phyloP scores from a whole-genome alignment of 495 filamentous ascomycete species.

The Aspergillus cavernicola region DNA sequence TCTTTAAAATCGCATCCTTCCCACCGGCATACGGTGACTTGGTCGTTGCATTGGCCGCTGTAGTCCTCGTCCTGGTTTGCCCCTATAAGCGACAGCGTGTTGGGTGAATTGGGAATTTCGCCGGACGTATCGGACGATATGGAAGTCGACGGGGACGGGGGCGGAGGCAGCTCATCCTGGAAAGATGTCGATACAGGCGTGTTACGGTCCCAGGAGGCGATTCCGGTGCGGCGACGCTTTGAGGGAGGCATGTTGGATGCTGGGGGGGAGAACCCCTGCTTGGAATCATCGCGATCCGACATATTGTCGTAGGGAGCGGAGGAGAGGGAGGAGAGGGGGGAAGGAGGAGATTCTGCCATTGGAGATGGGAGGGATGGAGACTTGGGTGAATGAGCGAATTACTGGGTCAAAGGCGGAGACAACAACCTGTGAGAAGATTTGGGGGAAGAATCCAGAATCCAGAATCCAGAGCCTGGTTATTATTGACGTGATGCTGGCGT shows the following conservation, averaged over 20 bases:
- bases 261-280: constrained; percentile 42
- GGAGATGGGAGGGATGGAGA: not conserved
- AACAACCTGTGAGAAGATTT: not conserved
- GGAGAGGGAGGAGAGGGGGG: constrained; percentile 44
- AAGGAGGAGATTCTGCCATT: constrained; percentile 46
- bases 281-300: constrained; percentile 47
- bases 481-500: constrained; percentile 11
- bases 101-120: constrained; percentile 58
- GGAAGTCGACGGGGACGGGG: constrained; percentile 45
- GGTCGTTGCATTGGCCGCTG: constrained; percentile 70
- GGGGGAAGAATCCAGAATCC: not conserved
- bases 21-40: constrained; percentile 88
- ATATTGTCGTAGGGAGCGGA: constrained; percentile 48
- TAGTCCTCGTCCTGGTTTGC: constrained; percentile 69
- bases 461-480: not conserved
- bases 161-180: constrained; percentile 34
- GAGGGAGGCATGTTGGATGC: constrained; percentile 46
- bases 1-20: constrained; percentile 78
- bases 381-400: constrained; percentile 13
- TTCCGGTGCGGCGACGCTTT: constrained; percentile 50
- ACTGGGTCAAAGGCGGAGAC: constrained; percentile 3
- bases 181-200: constrained; percentile 43
- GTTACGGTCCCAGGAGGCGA: constrained; percentile 46
- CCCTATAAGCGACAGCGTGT: constrained; percentile 42
- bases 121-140: constrained; percentile 88